phyloP scores from a whole-genome alignment of 129 eudicot species.

The Flaveria linearis region DNA sequence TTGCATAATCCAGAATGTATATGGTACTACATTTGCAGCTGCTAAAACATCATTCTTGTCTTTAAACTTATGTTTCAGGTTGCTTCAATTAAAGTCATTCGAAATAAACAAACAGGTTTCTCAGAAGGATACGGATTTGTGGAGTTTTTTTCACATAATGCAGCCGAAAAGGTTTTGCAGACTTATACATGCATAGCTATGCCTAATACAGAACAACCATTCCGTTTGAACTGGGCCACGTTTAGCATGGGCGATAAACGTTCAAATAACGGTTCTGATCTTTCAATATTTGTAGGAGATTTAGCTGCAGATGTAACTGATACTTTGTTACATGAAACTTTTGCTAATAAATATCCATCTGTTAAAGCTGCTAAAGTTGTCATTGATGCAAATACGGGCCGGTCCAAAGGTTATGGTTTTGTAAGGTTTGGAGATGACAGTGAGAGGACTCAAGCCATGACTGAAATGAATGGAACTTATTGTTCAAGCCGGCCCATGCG shows the following conservation, averaged over 20 bases:
- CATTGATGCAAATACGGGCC: constrained; percentile 78
- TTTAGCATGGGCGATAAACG: constrained; percentile 94
- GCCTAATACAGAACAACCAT: constrained; percentile 82
- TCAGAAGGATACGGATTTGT: constrained; percentile 93
- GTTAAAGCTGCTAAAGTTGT: constrained; percentile 92
- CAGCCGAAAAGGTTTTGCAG: constrained; percentile 81
- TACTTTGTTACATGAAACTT: constrained; percentile 74
- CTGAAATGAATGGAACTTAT: constrained; percentile 81
- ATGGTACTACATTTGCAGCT: background rate
- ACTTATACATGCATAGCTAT: constrained; percentile 54
- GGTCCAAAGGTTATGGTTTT: constrained; percentile 88
- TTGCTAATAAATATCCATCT: constrained; percentile 63
- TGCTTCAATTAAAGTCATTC: constrained; percentile 77
- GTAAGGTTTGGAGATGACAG: constrained; percentile 89
- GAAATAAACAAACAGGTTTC: constrained; percentile 82
- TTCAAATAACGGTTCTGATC: constrained; percentile 76
- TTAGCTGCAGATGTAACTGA: constrained; percentile 90
- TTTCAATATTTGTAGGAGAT: constrained; percentile 90
- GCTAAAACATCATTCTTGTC: background rate
- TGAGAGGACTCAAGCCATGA: constrained; percentile 85
- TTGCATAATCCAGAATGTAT: background rate
- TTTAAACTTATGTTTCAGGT: constrained; percentile 44
- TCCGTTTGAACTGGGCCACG: constrained; percentile 89
- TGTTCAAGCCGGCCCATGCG: constrained; percentile 90
- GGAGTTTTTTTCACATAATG: constrained; percentile 68